Conservation (phyloP, 306 rosid genomes). For the Vachellia pachyceras region DNA sequence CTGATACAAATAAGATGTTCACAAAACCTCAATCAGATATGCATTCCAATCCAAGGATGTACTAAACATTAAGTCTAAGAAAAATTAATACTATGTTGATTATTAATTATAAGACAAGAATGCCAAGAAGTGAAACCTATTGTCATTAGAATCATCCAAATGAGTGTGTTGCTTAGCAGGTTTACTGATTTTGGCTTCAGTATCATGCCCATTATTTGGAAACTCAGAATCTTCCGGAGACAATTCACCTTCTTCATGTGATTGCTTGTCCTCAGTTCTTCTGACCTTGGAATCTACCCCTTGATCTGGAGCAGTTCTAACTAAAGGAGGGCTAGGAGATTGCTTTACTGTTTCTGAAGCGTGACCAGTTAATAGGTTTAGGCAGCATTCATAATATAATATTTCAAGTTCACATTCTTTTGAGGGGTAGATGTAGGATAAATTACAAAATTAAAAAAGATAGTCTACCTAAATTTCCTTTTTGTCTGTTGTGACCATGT, state of each 20-base stretch:
- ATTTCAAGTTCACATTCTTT: neutral
- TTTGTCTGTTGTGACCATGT: slow-evolving; percentile 49
- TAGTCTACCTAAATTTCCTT: slow-evolving; percentile 51
- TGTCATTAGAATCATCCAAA: slow-evolving; percentile 63
- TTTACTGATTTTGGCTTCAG: slow-evolving; percentile 53
- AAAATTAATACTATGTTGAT: slow-evolving; percentile 16
- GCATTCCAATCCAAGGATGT: slow-evolving; percentile 24
- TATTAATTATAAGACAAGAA: slow-evolving; percentile 16
- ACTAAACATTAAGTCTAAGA: slow-evolving; percentile 14
- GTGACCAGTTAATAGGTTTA: slow-evolving; percentile 41
- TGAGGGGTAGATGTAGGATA: neutral
- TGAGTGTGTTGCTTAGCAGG: slow-evolving; percentile 48
- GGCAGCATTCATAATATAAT: slow-evolving; percentile 29
- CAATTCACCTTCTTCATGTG: slow-evolving; percentile 85
- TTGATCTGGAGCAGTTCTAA: slow-evolving; percentile 43
- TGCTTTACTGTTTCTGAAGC: slow-evolving; percentile 60
- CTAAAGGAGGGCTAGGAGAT: slow-evolving; percentile 40
- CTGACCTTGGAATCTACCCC: slow-evolving; percentile 43
- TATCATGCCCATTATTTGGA: slow-evolving; percentile 59
- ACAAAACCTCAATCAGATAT: slow-evolving; percentile 33
- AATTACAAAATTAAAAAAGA: slow-evolving; percentile 11
- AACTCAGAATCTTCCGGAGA: slow-evolving; percentile 69
- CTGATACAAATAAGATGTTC: slow-evolving; percentile 50
- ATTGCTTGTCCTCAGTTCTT: slow-evolving; percentile 51
- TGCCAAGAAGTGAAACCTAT: slow-evolving; percentile 64